Conservation (phyloP, 768 basidiomycete species). For the Russula olivacea region DNA sequence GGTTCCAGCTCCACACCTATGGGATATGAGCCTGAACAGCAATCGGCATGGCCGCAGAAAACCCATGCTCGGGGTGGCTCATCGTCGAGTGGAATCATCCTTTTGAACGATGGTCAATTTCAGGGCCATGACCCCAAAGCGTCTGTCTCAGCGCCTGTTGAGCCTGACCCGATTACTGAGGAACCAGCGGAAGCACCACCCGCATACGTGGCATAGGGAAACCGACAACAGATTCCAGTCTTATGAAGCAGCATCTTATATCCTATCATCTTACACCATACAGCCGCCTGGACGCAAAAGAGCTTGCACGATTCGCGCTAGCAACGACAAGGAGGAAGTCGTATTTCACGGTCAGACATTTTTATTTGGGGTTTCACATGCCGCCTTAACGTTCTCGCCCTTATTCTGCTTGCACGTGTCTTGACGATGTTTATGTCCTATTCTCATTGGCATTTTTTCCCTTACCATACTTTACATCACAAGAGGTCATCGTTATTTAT, state of each 20-base stretch:
- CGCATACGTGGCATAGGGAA: slow-evolving; percentile 14
- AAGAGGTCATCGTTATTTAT: slow-evolving; percentile 3
- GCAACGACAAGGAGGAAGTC: neutral
- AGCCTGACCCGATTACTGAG: neutral
- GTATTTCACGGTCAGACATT: neutral
- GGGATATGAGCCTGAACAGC: neutral
- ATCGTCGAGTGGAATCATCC: neutral
- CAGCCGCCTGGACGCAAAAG: neutral
- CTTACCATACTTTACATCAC: neutral
- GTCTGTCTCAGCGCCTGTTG: neutral
- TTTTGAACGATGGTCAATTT: slow-evolving; percentile 6
- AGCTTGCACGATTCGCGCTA: neutral
- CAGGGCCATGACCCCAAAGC: neutral
- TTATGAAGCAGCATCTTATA: neutral
- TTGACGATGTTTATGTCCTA: neutral
- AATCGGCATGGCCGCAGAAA: slow-evolving; percentile 6
- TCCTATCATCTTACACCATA: neutral
- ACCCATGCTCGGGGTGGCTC: neutral
- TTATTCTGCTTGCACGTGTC: slow-evolving; percentile 5
- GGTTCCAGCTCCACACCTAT: neutral
- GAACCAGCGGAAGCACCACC: slow-evolving; percentile 9
- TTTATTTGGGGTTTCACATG: neutral
- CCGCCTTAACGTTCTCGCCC: neutral
- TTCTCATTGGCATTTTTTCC: neutral
- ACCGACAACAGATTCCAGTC: neutral